Evolutionary conservation across 495 filamentous ascomycete species (phyloP).

Genomic region (Penicillium bovifimosum): DNA sequence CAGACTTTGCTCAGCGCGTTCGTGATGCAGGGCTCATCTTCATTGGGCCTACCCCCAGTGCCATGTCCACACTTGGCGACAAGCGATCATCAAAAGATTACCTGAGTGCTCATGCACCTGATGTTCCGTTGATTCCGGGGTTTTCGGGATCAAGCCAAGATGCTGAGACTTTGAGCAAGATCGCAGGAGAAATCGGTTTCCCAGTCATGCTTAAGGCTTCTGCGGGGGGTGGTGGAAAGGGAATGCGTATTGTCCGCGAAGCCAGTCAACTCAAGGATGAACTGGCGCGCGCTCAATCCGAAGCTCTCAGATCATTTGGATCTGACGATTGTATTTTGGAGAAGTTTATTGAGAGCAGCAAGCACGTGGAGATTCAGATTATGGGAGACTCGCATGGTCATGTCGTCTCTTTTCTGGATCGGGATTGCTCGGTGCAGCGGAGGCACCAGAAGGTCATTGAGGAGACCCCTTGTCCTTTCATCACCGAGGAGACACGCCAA

Average conservation of each 20-base stretch:
- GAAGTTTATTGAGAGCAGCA: constrained; percentile 76
- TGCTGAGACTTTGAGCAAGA: constrained; percentile 50
- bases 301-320: constrained; percentile 74
- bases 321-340: constrained; percentile 82
- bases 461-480: constrained; percentile 76
- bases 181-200: constrained; percentile 68
- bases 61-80: constrained; percentile 43
- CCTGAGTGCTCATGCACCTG: constrained; percentile 44
- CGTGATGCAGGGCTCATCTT: constrained; percentile 40
- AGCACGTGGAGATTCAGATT: constrained; percentile 88
- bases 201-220: constrained; percentile 88
- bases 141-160: constrained; percentile 74
- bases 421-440: constrained; percentile 75
- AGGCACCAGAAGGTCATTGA: constrained; percentile 93
- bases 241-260: constrained; percentile 70
- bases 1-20: constrained; percentile 41
- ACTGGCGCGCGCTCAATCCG: constrained; percentile 68
- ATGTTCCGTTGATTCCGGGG: constrained; percentile 81
- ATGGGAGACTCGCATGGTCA: constrained; percentile 75
- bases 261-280: constrained; percentile 63
- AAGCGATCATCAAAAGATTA: constrained; percentile 43
- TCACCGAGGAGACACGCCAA: constrained; percentile 60
- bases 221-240: constrained; percentile 89
- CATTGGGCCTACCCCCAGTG: constrained; percentile 44
- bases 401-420: constrained; percentile 68